phyloP scores from a whole-genome alignment of 2,329 filamentous ascomycete species.

The Fusarium mexicanum region DNA sequence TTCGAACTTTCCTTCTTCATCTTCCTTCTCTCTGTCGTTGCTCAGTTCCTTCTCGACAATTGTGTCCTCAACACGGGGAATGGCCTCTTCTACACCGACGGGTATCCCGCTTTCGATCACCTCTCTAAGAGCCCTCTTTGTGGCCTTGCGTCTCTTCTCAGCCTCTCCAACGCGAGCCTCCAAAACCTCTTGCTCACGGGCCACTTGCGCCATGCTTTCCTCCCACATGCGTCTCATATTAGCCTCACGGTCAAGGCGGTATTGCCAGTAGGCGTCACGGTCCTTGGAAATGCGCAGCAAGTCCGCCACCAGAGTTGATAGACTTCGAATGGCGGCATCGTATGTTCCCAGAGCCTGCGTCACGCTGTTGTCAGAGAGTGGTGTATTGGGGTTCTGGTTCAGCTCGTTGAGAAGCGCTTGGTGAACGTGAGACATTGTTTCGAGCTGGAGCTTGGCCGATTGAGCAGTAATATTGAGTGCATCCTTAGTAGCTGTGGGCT shows the following conservation, averaged over 20 bases:
- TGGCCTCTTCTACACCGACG: slow-evolving; percentile 45
- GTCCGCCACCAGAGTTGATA: slow-evolving; percentile 86
- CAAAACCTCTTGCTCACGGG: slow-evolving; percentile 89
- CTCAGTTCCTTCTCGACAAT: slow-evolving; percentile 47
- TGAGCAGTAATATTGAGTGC: slow-evolving; percentile 97
- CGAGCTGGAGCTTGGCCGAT: slow-evolving; percentile 90
- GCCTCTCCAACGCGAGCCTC: slow-evolving; percentile 89
- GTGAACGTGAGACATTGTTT: slow-evolving; percentile 87
- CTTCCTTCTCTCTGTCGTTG: slow-evolving; percentile 28
- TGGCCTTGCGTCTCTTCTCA: slow-evolving; percentile 87
- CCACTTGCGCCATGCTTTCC: slow-evolving; percentile 98
- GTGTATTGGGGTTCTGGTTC: slow-evolving; percentile 72
- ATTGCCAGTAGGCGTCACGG: slow-evolving; percentile 96
- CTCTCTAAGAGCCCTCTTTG: slow-evolving; percentile 89
- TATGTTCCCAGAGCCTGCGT: slow-evolving; percentile 84
- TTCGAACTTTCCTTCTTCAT: slow-evolving; percentile 37
- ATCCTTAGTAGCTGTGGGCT: slow-evolving; percentile 82
- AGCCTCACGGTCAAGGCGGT: slow-evolving; percentile 88
- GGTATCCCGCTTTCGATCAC: slow-evolving; percentile 70
- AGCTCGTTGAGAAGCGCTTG: slow-evolving; percentile 78
- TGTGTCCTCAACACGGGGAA: slow-evolving; percentile 39
- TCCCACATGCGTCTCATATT: slow-evolving; percentile 97
- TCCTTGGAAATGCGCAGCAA: slow-evolving; percentile 92
- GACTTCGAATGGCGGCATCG: slow-evolving; percentile 86
- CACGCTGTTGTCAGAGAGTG: slow-evolving; percentile 80